phyloP scores from a whole-genome alignment of 2,329 filamentous ascomycete genomes.

The Botrytis fabae region DNA sequence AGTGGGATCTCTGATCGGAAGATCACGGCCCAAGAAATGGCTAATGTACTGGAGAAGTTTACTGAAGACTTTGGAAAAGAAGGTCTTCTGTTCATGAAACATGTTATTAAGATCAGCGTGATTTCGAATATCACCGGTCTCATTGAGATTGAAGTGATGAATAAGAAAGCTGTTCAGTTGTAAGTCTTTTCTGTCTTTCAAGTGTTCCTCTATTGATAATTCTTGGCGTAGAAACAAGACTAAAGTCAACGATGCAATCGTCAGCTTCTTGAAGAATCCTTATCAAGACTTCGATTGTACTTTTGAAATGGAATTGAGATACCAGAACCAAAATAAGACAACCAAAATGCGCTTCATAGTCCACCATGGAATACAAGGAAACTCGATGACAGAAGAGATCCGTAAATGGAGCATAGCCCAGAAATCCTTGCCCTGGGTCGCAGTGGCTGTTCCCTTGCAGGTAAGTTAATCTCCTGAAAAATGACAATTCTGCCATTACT shows the following conservation, averaged over 20 bases:
- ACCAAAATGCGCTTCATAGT: slow-evolving; percentile 30
- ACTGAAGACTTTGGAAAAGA: slow-evolving; percentile 36
- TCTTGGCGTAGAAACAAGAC: slow-evolving; percentile 27
- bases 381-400: slow-evolving; percentile 30
- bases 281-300: slow-evolving; percentile 29
- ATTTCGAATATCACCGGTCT: slow-evolving; percentile 17
- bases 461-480: slow-evolving; percentile 25
- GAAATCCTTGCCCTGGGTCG: slow-evolving; percentile 41
- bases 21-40: slow-evolving; percentile 35
- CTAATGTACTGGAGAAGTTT: slow-evolving; percentile 36
- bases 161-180: slow-evolving; percentile 25
- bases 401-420: slow-evolving; percentile 37
- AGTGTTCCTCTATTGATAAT: neutral
- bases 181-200: slow-evolving; percentile 23
- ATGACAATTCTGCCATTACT: neutral
- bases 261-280: slow-evolving; percentile 19
- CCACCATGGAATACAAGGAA: slow-evolving; percentile 38
- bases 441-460: slow-evolving; percentile 39
- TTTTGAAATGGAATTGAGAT: slow-evolving; percentile 27
- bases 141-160: slow-evolving; percentile 29
- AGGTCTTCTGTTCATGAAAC: slow-evolving; percentile 41
- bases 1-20: slow-evolving; percentile 38
- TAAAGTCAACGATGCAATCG: slow-evolving; percentile 31
- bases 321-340: slow-evolving; percentile 9
- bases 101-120: slow-evolving; percentile 35